A percentile compares a stretch with the other conserved stretches of the same genome.
These are phyloP conservation scores for Rubia peregrina DNA, from an alignment of 305 asterid genomes.

Conservation along the genomic window DNA sequence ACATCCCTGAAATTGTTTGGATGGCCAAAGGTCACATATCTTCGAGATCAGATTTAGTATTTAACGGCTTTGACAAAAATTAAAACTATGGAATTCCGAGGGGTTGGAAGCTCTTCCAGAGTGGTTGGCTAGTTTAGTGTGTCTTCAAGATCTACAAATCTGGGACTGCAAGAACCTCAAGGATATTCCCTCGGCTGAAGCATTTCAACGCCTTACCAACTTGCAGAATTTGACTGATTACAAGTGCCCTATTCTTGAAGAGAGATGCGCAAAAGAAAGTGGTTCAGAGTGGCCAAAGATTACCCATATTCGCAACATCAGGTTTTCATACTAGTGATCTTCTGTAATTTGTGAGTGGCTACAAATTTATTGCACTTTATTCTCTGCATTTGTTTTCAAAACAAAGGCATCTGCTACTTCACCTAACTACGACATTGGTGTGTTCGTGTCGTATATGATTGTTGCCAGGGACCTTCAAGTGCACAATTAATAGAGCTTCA, in stretches of 20 bases:
- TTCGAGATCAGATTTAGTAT: slow-evolving; percentile 9
- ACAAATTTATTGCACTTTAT: neutral
- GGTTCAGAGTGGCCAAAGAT: slow-evolving; percentile 4
- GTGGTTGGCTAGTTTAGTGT: slow-evolving; percentile 3
- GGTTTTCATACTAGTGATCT: neutral
- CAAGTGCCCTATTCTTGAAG: neutral
- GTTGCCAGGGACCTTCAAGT: neutral
- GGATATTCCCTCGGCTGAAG: slow-evolving; percentile 4
- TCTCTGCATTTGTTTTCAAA: neutral
- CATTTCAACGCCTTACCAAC: slow-evolving; percentile 11
- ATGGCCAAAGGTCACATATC: slow-evolving; percentile 1
- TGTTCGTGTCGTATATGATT: neutral
- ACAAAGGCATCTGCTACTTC: neutral
- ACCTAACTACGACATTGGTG: neutral
- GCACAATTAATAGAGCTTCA: neutral
- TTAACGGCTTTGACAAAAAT: neutral
- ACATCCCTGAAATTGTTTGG: neutral
- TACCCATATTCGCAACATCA: neutral
- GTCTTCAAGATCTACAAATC: neutral
- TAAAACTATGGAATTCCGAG: neutral
- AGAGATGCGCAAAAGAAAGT: neutral
- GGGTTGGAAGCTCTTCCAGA: slow-evolving; percentile 9
- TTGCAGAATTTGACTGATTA: neutral
- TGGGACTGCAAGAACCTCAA: neutral
- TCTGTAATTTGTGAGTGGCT: neutral